Percentiles rank a stretch among this genome's conserved stretches.
phyloP scores from a whole-genome alignment of 202 grass and related monocot species.

The Carex arenaria region DNA sequence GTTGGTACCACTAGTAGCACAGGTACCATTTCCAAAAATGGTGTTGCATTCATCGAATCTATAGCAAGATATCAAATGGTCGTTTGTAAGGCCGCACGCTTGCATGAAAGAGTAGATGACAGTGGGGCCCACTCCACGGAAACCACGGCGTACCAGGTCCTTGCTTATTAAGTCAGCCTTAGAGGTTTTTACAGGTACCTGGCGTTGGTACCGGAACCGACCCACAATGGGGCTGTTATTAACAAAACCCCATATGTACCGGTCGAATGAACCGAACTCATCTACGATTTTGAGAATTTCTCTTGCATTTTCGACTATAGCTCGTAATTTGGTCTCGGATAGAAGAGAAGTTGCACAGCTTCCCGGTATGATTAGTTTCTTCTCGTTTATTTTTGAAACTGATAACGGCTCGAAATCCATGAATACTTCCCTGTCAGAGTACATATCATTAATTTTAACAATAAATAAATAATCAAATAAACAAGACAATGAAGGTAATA shows the following conservation, averaged over 20 bases:
- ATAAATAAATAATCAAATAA: neutral
- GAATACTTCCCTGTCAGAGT: slow-evolving; percentile 70
- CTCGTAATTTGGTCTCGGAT: slow-evolving; percentile 81
- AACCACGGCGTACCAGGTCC: slow-evolving; percentile 76
- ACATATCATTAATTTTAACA: neutral
- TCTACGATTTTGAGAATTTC: slow-evolving; percentile 76
- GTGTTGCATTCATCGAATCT: slow-evolving; percentile 60
- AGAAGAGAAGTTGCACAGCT: slow-evolving; percentile 65
- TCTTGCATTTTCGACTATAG: slow-evolving; percentile 76
- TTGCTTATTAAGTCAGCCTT: slow-evolving; percentile 96
- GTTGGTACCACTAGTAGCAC: slow-evolving; percentile 16
- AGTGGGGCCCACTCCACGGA: slow-evolving; percentile 71
- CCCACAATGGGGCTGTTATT: slow-evolving; percentile 72
- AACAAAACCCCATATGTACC: slow-evolving; percentile 85
- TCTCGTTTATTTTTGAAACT: slow-evolving; percentile 88
- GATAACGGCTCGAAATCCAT: slow-evolving; percentile 86
- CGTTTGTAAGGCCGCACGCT: slow-evolving; percentile 75
- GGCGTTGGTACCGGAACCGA: slow-evolving; percentile 70
- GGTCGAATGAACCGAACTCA: slow-evolving; percentile 85
- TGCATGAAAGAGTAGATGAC: slow-evolving; percentile 97
- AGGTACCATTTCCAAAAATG: neutral
- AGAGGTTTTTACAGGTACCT: slow-evolving; percentile 76
- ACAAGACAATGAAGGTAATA: neutral
- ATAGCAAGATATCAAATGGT: slow-evolving; percentile 76
- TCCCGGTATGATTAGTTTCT: slow-evolving; percentile 70